These are phyloP conservation scores for Neovahlkampfia damariscottae DNA, from an alignment of 78 protist species.

Conservation along the genomic window DNA sequence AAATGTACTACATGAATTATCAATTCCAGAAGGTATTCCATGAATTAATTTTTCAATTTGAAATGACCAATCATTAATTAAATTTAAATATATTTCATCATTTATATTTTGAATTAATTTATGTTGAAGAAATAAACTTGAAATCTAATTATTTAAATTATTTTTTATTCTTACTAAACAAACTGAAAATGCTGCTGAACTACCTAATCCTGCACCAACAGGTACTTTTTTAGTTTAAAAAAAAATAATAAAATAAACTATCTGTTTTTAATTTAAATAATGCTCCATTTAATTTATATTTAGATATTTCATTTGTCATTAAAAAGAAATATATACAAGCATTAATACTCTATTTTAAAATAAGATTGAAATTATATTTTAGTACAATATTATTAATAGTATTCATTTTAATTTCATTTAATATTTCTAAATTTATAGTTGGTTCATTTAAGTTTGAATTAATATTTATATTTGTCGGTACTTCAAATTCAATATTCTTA, in stretches of 20 bases:
- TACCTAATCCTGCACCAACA: slow-evolving; percentile 20
- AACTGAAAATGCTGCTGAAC: slow-evolving; percentile 12
- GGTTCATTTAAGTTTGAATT: neutral
- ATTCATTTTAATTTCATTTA: neutral
- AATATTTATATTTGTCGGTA: neutral
- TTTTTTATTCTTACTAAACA: too few relatives aligned
- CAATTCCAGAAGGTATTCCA: slow-evolving; percentile 24
- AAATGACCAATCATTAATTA: neutral
- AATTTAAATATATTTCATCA: neutral
- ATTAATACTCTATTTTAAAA: neutral
- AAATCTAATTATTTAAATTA: too few relatives aligned
- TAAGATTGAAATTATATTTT: neutral
- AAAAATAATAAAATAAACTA: neutral
- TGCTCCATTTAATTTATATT: neutral
- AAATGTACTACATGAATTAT: neutral
- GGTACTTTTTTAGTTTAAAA: slow-evolving; percentile 8
- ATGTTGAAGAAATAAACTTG: neutral
- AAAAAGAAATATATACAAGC: neutral
- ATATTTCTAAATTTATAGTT: neutral
- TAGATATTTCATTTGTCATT: neutral
- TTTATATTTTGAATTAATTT: neutral
- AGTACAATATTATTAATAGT: neutral
- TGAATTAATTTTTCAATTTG: slow-evolving; percentile 17
- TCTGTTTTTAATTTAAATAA: neutral
- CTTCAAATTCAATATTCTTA: neutral